Evolutionary conservation across 1,284 basidiomycete species (phyloP).

Genomic region (Ganoderma resinaceum): DNA sequence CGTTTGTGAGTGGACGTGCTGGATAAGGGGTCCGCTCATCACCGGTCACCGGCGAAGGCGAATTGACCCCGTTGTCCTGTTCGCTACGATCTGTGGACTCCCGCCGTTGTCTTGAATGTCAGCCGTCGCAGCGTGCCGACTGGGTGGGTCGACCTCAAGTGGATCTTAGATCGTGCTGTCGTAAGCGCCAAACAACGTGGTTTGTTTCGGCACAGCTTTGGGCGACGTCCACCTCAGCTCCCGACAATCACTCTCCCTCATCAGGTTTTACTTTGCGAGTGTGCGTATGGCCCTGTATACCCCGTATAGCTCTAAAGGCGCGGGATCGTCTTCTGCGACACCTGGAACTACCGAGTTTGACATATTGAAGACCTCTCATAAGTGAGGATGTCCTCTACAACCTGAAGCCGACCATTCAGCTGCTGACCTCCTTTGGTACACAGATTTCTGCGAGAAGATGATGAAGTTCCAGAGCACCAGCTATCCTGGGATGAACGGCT

Average conservation of each 20-base stretch:
- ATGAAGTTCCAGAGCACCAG: conserved; percentile 46
- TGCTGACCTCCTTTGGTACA: not conserved
- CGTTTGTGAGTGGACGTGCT: not conserved
- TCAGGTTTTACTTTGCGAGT: not conserved
- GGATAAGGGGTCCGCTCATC: not conserved
- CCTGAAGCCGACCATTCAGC: not conserved
- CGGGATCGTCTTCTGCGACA: not conserved
- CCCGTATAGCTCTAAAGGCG: conserved; percentile 8
- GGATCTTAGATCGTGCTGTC: not conserved
- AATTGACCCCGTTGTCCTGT: not conserved
- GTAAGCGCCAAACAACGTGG: not conserved
- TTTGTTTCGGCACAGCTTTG: conserved; percentile 16
- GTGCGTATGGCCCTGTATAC: conserved; percentile 18
- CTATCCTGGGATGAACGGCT: conserved; percentile 81
- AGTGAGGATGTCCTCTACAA: conserved; percentile 42
- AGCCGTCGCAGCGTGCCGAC: not conserved
- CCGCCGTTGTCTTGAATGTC: not conserved
- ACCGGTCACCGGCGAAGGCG: not conserved
- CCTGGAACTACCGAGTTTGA: conserved; percentile 57
- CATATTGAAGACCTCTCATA: conserved; percentile 67
- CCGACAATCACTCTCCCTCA: not conserved
- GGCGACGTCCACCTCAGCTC: not conserved
- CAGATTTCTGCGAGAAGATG: conserved; percentile 81
- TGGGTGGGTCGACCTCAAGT: not conserved
- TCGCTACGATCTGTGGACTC: not conserved